Percentiles rank a stretch among this genome's conserved stretches.
Evolutionary conservation across 2,329 filamentous ascomycete species (phyloP).

Genomic region (Nakataea oryzae): DNA sequence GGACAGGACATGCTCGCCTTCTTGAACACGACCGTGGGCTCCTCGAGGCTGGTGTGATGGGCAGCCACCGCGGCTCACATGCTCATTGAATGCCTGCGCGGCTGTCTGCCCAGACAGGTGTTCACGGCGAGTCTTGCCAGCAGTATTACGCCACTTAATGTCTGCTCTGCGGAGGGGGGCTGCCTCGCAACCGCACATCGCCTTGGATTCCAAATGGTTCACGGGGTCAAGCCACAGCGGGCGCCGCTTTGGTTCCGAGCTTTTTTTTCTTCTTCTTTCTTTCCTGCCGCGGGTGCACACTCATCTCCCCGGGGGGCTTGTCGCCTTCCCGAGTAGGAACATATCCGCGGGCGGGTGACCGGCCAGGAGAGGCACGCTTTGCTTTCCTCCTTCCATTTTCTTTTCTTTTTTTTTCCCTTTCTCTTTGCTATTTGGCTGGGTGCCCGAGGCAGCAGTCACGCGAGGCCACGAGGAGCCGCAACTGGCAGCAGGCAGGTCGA

Average conservation of each 20-base stretch:
- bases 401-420: background rate
- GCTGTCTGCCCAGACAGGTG: background rate
- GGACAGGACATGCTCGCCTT: background rate
- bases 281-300: no score
- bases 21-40: background rate
- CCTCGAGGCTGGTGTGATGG: background rate
- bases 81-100: background rate
- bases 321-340: background rate
- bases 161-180: background rate
- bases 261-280: no score
- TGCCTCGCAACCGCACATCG: background rate
- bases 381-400: no score
- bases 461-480: no score
- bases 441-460: no score
- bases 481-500: background rate
- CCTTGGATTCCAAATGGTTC: background rate
- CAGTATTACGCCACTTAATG: background rate
- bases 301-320: background rate
- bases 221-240: background rate
- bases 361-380: background rate
- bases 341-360: background rate
- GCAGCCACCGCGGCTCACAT: background rate
- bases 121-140: background rate
- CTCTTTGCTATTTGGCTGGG: no score
- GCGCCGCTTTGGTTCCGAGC: background rate